Conservation (phyloP, 2,329 filamentous ascomycete species). For the Colletotrichum australisinense region DNA sequence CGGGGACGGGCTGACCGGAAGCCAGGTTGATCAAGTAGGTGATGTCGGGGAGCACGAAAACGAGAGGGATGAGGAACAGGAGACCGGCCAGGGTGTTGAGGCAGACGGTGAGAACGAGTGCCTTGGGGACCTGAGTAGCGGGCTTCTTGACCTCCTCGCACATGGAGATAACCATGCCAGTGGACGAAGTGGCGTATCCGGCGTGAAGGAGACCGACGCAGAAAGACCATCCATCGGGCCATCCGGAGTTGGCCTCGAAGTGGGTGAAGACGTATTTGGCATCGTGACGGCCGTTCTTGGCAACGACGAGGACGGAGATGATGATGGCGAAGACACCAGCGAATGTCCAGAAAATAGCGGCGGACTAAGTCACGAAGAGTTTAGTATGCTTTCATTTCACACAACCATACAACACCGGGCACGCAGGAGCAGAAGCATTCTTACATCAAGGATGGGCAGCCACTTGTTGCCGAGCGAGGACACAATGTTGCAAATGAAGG, state of each 20-base stretch:
- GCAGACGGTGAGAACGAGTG: constrained; percentile 75
- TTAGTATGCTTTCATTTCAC: constrained; percentile 5
- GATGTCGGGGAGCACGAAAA: constrained; percentile 77
- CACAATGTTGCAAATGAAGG: constrained; percentile 71
- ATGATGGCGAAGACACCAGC: constrained; percentile 75
- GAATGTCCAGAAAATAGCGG: constrained; percentile 81
- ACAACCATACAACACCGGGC: neutral
- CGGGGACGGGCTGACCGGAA: constrained; percentile 71
- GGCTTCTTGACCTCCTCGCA: constrained; percentile 78
- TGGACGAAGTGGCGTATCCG: constrained; percentile 80
- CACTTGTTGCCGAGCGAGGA: constrained; percentile 76
- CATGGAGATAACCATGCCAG: constrained; percentile 85
- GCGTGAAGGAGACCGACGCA: constrained; percentile 78
- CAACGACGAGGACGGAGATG: constrained; percentile 71
- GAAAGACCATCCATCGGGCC: constrained; percentile 78
- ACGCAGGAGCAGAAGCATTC: constrained; percentile 40
- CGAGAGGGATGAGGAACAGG: constrained; percentile 74
- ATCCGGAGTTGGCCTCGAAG: constrained; percentile 77
- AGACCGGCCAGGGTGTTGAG: constrained; percentile 76
- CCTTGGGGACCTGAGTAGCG: constrained; percentile 76
- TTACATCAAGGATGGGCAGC: constrained; percentile 76
- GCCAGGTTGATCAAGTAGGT: constrained; percentile 62
- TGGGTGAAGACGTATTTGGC: constrained; percentile 74
- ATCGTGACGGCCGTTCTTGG: constrained; percentile 73
- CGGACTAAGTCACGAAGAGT: constrained; percentile 60